Percentiles rank a stretch among this genome's conserved stretches.
phyloP scores from a whole-genome alignment of 2,329 filamentous ascomycete genomes.

The Keithomyces neogunnii region DNA sequence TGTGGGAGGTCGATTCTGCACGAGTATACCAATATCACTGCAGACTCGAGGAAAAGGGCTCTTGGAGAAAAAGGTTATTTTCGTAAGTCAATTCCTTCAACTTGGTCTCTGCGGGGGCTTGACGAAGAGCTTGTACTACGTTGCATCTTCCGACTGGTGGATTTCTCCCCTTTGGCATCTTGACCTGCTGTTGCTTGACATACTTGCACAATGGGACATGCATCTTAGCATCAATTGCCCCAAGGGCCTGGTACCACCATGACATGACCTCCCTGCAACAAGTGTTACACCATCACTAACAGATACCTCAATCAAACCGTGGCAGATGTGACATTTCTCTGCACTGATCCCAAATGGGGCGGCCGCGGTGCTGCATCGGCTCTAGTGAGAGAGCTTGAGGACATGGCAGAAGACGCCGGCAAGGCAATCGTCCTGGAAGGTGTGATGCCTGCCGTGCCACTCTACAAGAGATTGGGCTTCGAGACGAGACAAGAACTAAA shows the following conservation, averaged over 20 bases:
- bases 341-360: slow-evolving; percentile 25
- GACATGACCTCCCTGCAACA: not conserved
- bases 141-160: too few relatives aligned
- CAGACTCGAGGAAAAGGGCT: slow-evolving; percentile 20
- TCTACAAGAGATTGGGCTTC: slow-evolving; percentile 31
- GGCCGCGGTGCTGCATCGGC: slow-evolving; percentile 26
- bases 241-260: not conserved
- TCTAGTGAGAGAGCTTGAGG: slow-evolving; percentile 24
- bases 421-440: slow-evolving; percentile 29
- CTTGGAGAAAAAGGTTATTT: slow-evolving; percentile 24
- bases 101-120: too few relatives aligned
- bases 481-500: slow-evolving; percentile 20
- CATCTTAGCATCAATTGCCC: not conserved
- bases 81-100: slow-evolving; percentile 21
- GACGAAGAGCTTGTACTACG: too few relatives aligned
- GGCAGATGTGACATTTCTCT: slow-evolving; percentile 30
- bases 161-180: too few relatives aligned
- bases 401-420: slow-evolving; percentile 21
- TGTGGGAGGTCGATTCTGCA: slow-evolving; percentile 23
- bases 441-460: slow-evolving; percentile 26
- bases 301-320: not conserved
- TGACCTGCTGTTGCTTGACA: too few relatives aligned
- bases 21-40: slow-evolving; percentile 22
- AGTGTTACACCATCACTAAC: slow-evolving; percentile 7
- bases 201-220: not conserved